Percentiles rank a stretch among this genome's conserved stretches.
Evolutionary conservation across 208 protist genomes (phyloP).

Genomic region (Porcisia deanei): DNA sequence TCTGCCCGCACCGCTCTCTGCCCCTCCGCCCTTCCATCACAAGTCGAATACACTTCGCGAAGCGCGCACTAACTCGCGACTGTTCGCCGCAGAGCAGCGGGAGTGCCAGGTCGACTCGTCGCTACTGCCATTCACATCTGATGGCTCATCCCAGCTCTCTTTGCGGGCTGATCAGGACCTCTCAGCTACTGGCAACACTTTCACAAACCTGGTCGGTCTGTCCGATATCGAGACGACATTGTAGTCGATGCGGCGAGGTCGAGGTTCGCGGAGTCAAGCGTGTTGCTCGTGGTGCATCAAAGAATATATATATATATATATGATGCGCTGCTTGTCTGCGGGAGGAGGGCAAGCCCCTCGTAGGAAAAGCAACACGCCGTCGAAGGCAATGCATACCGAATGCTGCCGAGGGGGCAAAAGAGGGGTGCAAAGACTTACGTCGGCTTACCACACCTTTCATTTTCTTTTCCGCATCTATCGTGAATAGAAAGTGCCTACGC

Average conservation of each 20-base stretch:
- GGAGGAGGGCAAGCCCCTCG: too few species aligned
- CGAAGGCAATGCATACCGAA: too few species aligned
- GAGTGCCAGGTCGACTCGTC: conserved; percentile 28
- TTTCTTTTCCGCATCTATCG: too few species aligned
- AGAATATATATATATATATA: not conserved
- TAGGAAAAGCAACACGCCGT: too few species aligned
- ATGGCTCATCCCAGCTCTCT: conserved; percentile 17
- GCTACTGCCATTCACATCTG: conserved; percentile 17
- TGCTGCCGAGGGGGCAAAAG: too few species aligned
- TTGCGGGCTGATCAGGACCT: conserved; percentile 15
- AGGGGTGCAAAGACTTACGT: too few species aligned
- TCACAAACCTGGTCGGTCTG: conserved; percentile 72
- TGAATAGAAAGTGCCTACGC: too few species aligned
- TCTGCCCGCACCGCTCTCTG: conserved; percentile 13
- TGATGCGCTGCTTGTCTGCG: too few species aligned
- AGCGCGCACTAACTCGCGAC: not conserved
- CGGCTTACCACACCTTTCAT: too few species aligned
- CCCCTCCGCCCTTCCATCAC: conserved; percentile 1
- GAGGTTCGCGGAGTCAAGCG: not conserved
- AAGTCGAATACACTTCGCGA: not conserved
- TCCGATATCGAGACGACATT: conserved; percentile 62
- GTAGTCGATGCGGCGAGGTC: conserved; percentile 24
- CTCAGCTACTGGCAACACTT: conserved; percentile 52
- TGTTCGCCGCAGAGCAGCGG: not conserved
- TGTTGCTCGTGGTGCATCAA: not conserved